Evolutionary conservation across 495 filamentous ascomycete species (phyloP).

Genomic region (Aspergillus avenaceus): DNA sequence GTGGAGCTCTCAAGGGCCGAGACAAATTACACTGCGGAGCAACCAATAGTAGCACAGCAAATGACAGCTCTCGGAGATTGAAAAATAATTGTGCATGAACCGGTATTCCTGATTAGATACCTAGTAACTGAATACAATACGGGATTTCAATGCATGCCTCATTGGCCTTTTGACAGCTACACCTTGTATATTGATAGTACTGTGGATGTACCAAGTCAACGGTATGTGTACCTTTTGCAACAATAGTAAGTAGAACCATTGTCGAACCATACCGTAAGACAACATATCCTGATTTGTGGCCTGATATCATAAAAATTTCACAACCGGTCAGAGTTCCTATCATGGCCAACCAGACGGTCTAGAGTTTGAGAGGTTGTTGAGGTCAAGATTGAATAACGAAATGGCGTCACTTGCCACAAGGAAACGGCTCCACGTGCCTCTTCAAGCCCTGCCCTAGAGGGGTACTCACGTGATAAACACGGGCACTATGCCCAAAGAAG

Average conservation of each 20-base stretch:
- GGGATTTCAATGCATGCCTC: too few species aligned
- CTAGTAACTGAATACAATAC: not conserved
- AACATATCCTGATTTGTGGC: not conserved
- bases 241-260: not conserved
- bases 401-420: not conserved
- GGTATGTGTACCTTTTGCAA: not conserved
- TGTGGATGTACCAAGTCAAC: not conserved
- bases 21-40: not conserved
- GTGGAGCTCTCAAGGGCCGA: not conserved
- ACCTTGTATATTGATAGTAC: not conserved
- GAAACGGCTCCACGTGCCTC: conserved; percentile 1
- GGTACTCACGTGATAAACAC: conserved; percentile 10
- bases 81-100: too few species aligned
- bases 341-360: not conserved
- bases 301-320: not conserved
- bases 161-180: too few species aligned
- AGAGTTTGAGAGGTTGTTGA: not conserved
- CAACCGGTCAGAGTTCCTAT: not conserved
- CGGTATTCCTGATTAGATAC: too few species aligned
- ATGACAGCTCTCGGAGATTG: too few species aligned
- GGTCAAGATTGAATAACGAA: not conserved
- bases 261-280: not conserved
- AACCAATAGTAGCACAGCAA: too few species aligned
- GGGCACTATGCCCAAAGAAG: conserved; percentile 10
- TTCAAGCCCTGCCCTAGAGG: conserved; percentile 6